Base-by-base conservation (phyloP, 495 filamentous ascomycete genomes). In the Penicillium subrubescens region DNA sequence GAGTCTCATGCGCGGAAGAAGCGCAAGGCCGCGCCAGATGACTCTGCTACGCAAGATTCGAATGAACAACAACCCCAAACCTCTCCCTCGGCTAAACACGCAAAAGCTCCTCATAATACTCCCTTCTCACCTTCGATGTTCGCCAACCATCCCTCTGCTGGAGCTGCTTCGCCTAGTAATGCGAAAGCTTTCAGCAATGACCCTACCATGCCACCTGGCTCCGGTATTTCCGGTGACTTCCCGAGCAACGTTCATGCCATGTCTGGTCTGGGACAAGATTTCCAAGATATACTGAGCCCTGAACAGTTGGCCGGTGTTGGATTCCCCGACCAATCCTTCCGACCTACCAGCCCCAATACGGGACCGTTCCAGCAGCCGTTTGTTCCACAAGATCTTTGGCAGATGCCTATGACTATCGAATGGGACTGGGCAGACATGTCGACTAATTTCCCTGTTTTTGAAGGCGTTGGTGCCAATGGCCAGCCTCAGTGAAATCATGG, bases 341-440 rank as follows among this genome's bases (percentile, higher is more conserved):
- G 79, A 62, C 17, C 71, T 73, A 41, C 69, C 76, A 68, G 69
- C 76, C 66, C 85, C 2, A 71, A 75, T n/a, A 75, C 83, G 63
- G 74, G 72, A 46, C 77, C 80, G 25, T 93, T 93, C 72, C 92
- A 97, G 72, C 93, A 97, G 66, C 93, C 94, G 1, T 92, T 97
- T 70, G 90, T 98, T 50, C 95, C 95, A n/a, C 93, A 94, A 69
- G 96, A 98, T 81, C 78, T 99, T 57, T 99, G 94, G 91, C 90
- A 93, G 75, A 90, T 97, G 87, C 91, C 93, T 11, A 96, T 97
- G 89, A 95, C 92, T 15, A 85, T 98, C 23, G 96, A 98, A 72
- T 99, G 96, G 96, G 92, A 98, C 71, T 98, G 96, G 95, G 93
- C 92, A 0, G 93, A 97, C 72, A 90, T 95, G 85, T 77, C 79